Conservation (phyloP, 179 eudicot genomes). For the Silene coronaria region DNA sequence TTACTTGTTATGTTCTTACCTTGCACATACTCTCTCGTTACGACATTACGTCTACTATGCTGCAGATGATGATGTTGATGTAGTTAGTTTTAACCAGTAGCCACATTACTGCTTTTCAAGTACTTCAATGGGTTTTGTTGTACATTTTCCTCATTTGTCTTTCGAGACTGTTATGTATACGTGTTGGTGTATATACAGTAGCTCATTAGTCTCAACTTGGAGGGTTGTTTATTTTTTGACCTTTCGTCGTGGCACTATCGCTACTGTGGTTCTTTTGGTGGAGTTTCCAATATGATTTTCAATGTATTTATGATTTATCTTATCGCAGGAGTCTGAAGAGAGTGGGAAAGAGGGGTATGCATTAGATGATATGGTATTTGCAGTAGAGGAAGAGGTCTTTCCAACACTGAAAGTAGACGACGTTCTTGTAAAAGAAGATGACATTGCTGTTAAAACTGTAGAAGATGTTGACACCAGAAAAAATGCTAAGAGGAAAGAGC, state of each 20-base stretch:
- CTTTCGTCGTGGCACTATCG: background rate
- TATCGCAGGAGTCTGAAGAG: conserved; percentile 36
- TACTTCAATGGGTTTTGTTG: too few relatives aligned
- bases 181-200: background rate
- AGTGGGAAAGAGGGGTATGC: conserved; percentile 39
- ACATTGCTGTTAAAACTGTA: conserved; percentile 25
- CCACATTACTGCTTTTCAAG: too few relatives aligned
- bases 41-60: background rate
- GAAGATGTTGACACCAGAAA: conserved; percentile 42
- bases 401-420: conserved; percentile 41
- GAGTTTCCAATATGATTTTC: background rate
- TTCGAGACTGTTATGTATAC: background rate
- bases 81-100: background rate
- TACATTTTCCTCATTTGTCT: too few relatives aligned
- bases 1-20: background rate
- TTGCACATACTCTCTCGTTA: background rate
- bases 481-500: conserved; percentile 63
- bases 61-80: background rate
- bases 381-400: conserved; percentile 71
- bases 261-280: background rate
- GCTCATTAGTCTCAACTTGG: background rate
- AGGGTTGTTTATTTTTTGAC: background rate
- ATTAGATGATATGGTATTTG: conserved; percentile 72
- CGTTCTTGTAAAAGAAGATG: conserved; percentile 29
- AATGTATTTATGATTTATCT: conserved; percentile 12